Evolutionary conservation across 1,139 yeast genomes (phyloP).

Genomic region (Diutina neorugosa): DNA sequence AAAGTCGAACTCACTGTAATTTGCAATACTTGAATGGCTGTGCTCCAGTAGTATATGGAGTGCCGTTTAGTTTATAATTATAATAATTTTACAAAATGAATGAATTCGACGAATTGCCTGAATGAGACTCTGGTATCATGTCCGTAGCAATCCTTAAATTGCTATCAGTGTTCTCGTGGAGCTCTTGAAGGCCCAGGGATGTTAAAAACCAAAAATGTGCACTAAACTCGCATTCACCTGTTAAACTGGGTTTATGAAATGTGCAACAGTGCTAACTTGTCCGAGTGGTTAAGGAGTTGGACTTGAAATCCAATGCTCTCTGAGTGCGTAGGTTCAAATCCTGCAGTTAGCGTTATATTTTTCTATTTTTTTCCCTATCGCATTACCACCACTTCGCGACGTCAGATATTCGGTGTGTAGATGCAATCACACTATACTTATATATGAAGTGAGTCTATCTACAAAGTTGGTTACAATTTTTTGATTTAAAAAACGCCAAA

Average conservation of each 20-base stretch:
- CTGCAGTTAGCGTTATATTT: conserved; percentile 2
- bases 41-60: conserved; percentile 70
- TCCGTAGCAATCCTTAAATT: too few species aligned
- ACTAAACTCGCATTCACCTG: too few species aligned
- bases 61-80: conserved; percentile 31
- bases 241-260: neutral
- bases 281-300: conserved; percentile 4
- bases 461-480: too few species aligned
- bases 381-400: too few species aligned
- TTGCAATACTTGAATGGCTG: conserved; percentile 65
- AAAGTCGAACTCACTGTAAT: conserved; percentile 52
- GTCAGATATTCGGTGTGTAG: too few species aligned
- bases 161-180: too few species aligned
- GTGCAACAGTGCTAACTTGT: neutral
- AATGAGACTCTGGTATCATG: too few species aligned
- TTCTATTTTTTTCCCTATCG: neutral
- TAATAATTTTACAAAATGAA: neutral
- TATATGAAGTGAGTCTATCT: too few species aligned
- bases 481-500: too few species aligned
- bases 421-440: too few species aligned
- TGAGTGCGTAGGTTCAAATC: conserved; percentile 2
- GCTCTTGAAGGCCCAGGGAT: too few species aligned
- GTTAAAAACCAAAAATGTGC: too few species aligned
- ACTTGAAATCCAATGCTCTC: conserved; percentile 1
- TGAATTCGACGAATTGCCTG: neutral